Conservation (phyloP, 2,329 filamentous ascomycete genomes). For the Aspergillus pseudoterreus region DNA sequence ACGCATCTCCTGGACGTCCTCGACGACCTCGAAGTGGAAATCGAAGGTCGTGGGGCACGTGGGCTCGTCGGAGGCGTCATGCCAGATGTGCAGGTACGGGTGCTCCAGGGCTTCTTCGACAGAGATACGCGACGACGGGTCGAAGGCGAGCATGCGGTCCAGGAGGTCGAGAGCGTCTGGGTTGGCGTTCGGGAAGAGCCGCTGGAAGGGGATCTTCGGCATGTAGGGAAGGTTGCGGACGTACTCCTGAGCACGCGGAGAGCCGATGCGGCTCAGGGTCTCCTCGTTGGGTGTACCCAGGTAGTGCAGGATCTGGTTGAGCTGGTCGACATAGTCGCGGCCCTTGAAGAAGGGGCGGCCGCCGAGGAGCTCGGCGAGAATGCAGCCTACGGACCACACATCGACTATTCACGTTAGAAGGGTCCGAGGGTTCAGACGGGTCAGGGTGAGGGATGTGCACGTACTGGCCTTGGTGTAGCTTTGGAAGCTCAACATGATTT, state of each 20-base stretch:
- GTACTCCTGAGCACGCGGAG: constrained; percentile 93
- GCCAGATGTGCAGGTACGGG: constrained; percentile 95
- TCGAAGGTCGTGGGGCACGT: constrained; percentile 92
- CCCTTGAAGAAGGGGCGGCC: constrained; percentile 99
- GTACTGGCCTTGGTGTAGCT: constrained; percentile 99
- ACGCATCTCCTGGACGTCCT: constrained; percentile 92
- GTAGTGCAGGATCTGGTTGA: constrained; percentile 98
- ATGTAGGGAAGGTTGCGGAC: constrained; percentile 93
- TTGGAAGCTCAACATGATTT: constrained; percentile 99
- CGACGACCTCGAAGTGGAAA: constrained; percentile 97
- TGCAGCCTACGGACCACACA: constrained; percentile 98
- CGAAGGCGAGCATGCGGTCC: constrained; percentile 96
- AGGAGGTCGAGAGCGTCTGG: constrained; percentile 92
- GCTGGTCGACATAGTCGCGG: constrained; percentile 96
- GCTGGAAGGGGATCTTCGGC: constrained; percentile 86
- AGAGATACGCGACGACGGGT: constrained; percentile 86
- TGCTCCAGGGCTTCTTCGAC: constrained; percentile 96
- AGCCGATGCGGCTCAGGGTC: constrained; percentile 88
- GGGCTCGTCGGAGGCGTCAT: constrained; percentile 94
- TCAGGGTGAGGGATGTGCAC: constrained; percentile 42
- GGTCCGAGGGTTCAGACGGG: constrained; percentile 6
- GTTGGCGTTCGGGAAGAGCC: constrained; percentile 90
- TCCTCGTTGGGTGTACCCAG: constrained; percentile 95
- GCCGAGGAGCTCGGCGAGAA: constrained; percentile 90
- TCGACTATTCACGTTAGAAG: constrained; percentile 63